These are phyloP conservation scores for Colletotrichum melonis DNA, from an alignment of 2,329 filamentous ascomycete species.

Conservation along the genomic window DNA sequence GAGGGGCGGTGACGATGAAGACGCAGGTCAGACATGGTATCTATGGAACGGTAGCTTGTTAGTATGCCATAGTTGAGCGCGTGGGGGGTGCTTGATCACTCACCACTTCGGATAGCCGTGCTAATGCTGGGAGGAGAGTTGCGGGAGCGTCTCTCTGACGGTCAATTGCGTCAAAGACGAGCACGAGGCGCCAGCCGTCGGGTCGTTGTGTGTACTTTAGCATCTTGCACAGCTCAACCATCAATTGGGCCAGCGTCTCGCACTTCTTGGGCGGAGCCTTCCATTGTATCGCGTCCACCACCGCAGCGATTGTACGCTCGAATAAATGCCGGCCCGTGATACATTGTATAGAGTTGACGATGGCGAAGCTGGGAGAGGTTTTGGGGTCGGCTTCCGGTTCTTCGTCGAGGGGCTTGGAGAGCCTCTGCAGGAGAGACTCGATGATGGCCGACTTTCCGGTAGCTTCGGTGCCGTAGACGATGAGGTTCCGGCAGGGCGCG, in stretches of 20 bases:
- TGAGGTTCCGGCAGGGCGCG: slow-evolving; percentile 78
- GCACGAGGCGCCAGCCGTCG: slow-evolving; percentile 71
- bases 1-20: slow-evolving; percentile 80
- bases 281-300: slow-evolving; percentile 63
- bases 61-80: not conserved
- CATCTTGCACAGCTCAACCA: slow-evolving; percentile 76
- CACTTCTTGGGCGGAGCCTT: slow-evolving; percentile 70
- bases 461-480: slow-evolving; percentile 86
- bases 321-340: slow-evolving; percentile 83
- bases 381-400: slow-evolving; percentile 54
- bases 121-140: slow-evolving; percentile 84
- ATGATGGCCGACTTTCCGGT: slow-evolving; percentile 86
- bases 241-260: slow-evolving; percentile 83
- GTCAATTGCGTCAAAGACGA: slow-evolving; percentile 92
- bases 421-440: slow-evolving; percentile 66
- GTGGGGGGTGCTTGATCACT: slow-evolving; percentile 43
- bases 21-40: slow-evolving; percentile 82
- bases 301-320: slow-evolving; percentile 74
- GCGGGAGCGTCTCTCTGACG: slow-evolving; percentile 82
- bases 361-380: slow-evolving; percentile 64
- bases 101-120: slow-evolving; percentile 84
- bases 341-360: slow-evolving; percentile 79
- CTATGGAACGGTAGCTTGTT: slow-evolving; percentile 55
- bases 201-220: slow-evolving; percentile 58
- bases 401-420: slow-evolving; percentile 42